Evolutionary conservation across 1,139 yeast species (phyloP).

Genomic region (Candida dubliniensis): DNA sequence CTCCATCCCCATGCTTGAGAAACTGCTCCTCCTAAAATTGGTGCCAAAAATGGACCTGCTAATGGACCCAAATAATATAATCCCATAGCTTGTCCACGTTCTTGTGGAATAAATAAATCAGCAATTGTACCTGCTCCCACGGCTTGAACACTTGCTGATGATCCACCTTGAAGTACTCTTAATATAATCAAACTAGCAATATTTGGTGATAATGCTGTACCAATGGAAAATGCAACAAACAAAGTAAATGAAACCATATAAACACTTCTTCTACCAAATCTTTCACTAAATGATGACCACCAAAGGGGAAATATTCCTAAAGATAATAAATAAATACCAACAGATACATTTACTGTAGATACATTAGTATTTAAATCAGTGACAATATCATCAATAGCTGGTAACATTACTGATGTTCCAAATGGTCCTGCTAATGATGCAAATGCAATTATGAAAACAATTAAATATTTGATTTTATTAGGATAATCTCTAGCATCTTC

Average conservation of each 20-base stretch:
- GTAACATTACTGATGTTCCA: conserved; percentile 86
- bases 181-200: conserved; percentile 66
- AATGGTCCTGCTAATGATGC: conserved; percentile 85
- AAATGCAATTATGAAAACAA: conserved; percentile 65
- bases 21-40: conserved; percentile 78
- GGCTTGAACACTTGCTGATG: conserved; percentile 83
- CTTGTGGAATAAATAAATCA: conserved; percentile 65
- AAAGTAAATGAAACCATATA: conserved; percentile 66
- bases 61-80: conserved; percentile 79
- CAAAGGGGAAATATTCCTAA: conserved; percentile 82
- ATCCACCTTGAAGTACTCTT: conserved; percentile 73
- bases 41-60: conserved; percentile 78
- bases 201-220: conserved; percentile 65
- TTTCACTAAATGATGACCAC: conserved; percentile 85
- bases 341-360: conserved; percentile 69
- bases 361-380: conserved; percentile 54
- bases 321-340: conserved; percentile 73
- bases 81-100: conserved; percentile 82
- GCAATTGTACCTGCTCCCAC: conserved; percentile 90
- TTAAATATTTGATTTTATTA: conserved; percentile 41
- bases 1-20: conserved; percentile 81
- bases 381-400: conserved; percentile 68
- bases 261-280: conserved; percentile 71
- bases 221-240: conserved; percentile 67
- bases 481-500: conserved; percentile 72